Percentiles rank a stretch among this genome's conserved stretches.
Conservation (phyloP, 305 asterid species). For the Ajuga reptans region DNA sequence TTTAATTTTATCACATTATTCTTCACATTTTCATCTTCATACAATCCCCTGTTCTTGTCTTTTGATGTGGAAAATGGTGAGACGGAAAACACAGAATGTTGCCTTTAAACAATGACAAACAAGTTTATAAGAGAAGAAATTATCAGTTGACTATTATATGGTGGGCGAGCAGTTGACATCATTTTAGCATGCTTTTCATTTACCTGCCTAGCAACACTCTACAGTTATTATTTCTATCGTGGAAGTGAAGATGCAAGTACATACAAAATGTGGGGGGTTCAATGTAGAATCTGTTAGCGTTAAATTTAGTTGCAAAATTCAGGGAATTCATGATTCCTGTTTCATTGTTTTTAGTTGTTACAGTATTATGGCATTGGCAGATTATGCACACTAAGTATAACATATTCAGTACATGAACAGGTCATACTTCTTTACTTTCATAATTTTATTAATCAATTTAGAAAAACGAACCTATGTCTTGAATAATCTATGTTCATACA, state of each 20-base stretch:
- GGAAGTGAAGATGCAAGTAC: not conserved
- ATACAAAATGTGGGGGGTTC: not conserved
- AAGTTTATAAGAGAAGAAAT: not conserved
- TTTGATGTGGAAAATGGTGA: not conserved
- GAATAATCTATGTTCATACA: not conserved
- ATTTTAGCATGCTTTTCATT: not conserved
- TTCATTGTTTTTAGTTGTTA: not conserved
- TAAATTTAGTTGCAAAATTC: too few relatives aligned
- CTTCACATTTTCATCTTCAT: not conserved
- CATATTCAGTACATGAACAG: not conserved
- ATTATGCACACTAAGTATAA: not conserved
- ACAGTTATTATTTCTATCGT: not conserved
- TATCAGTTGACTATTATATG: not conserved
- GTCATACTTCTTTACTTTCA: not conserved
- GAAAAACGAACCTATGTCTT: not conserved
- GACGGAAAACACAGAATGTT: not conserved
- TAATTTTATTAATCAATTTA: not conserved
- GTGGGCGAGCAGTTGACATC: not conserved
- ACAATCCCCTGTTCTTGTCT: not conserved
- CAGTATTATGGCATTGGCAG: not conserved
- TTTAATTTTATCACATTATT: not conserved
- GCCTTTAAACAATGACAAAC: not conserved
- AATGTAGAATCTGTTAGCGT: too few relatives aligned
- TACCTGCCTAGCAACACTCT: not conserved
- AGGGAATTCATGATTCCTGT: too few relatives aligned